These are phyloP conservation scores for Vaccinium vitisidaea DNA, from an alignment of 148 eudicot genomes.

Conservation along the genomic window DNA sequence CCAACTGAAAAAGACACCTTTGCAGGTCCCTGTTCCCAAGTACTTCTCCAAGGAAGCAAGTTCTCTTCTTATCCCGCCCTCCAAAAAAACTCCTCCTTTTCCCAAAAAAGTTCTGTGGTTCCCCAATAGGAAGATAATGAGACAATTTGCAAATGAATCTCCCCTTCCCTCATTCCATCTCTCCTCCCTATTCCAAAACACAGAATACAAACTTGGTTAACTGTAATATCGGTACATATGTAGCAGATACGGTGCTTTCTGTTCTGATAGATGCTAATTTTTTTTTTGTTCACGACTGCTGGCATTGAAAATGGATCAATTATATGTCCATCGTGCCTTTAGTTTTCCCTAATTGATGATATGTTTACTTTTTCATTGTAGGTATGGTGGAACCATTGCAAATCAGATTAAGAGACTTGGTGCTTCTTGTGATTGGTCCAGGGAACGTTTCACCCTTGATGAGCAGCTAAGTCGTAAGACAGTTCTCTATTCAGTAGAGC, in stretches of 20 bases:
- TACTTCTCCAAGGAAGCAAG: neutral
- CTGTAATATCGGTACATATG: neutral
- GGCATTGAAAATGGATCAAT: neutral
- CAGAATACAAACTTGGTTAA: neutral
- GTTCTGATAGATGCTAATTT: neutral
- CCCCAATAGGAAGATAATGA: neutral
- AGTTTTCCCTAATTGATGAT: constrained; percentile 6
- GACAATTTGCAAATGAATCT: neutral
- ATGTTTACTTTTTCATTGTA: constrained; percentile 24
- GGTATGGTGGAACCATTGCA: constrained; percentile 97
- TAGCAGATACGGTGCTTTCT: neutral
- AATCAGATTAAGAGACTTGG: constrained; percentile 98
- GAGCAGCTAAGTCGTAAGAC: constrained; percentile 98
- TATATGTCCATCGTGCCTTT: neutral
- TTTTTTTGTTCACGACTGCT: neutral
- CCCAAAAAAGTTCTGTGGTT: neutral
- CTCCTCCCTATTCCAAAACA: neutral
- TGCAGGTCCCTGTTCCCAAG: neutral
- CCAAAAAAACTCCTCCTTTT: neutral
- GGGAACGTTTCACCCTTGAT: constrained; percentile 97
- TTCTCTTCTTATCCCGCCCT: too few relatives aligned
- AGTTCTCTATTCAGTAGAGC: constrained; percentile 35
- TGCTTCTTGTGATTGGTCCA: constrained; percentile 98
- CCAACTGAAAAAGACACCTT: neutral
- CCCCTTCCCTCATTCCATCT: neutral